These are phyloP conservation scores for Endogone sp. DNA, from an alignment of 192 early-diverging fungal genomes.

Conservation along the genomic window DNA sequence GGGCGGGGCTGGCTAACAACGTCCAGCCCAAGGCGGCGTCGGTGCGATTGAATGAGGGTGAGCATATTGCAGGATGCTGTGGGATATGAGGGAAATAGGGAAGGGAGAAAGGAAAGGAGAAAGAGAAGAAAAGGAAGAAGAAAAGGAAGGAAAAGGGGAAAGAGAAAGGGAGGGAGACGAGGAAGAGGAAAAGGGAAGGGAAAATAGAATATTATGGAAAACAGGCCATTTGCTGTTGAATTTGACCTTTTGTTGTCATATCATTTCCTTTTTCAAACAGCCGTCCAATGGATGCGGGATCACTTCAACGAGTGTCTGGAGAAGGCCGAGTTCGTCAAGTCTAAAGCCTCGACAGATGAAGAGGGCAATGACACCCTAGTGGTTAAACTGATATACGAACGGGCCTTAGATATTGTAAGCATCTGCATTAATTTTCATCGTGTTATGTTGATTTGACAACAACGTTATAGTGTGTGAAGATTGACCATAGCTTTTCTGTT, in stretches of 20 bases:
- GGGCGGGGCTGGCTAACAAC: conserved; percentile 32
- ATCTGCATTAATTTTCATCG: not conserved
- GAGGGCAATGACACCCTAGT: conserved; percentile 48
- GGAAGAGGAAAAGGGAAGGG: no score
- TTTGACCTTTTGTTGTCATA: not conserved
- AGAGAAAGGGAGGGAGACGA: no score
- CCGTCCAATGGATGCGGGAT: conserved; percentile 86
- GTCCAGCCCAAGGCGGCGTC: conserved; percentile 25
- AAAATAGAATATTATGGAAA: no score
- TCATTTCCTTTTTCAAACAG: conserved; percentile 7
- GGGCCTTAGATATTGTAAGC: conserved; percentile 64
- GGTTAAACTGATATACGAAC: conserved; percentile 72
- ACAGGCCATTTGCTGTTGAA: not conserved
- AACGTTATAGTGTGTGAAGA: conserved; percentile 9
- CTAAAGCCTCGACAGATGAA: conserved; percentile 46
- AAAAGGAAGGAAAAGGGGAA: no score
- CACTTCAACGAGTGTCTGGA: conserved; percentile 91
- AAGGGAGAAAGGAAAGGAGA: no score
- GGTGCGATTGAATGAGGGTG: conserved; percentile 32
- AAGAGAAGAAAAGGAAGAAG: no score
- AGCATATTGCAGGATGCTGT: not conserved
- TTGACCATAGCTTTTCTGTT: not conserved
- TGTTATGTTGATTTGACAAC: conserved; percentile 10
- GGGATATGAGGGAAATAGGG: not conserved
- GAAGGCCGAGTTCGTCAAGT: conserved; percentile 63